phyloP scores from a whole-genome alignment of 2,329 filamentous ascomycete genomes.

The Diaporthe destruens region DNA sequence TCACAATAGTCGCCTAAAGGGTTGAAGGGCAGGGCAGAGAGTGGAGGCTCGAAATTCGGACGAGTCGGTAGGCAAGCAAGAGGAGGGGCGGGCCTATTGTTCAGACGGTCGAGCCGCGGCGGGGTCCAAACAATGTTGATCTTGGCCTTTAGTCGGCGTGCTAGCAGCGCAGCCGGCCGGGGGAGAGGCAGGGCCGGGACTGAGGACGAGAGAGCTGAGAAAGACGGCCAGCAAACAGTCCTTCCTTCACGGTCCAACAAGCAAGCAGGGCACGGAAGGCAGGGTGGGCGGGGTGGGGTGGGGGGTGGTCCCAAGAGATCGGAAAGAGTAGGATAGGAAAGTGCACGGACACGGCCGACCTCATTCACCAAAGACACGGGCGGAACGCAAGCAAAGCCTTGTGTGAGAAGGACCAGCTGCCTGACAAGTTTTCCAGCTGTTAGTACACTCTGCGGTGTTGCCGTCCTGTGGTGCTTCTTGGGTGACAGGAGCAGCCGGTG shows the following conservation, averaged over 20 bases:
- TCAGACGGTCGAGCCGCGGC: slow-evolving; percentile 32
- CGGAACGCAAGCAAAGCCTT: slow-evolving; percentile 15
- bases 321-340: background rate
- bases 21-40: slow-evolving; percentile 18
- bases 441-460: slow-evolving; percentile 4
- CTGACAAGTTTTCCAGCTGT: background rate
- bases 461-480: slow-evolving; percentile 5
- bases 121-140: slow-evolving; percentile 27
- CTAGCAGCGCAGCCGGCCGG: slow-evolving; percentile 8
- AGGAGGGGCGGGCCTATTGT: slow-evolving; percentile 33
- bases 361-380: background rate
- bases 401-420: background rate
- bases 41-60: slow-evolving; percentile 30
- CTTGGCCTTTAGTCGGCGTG: slow-evolving; percentile 15
- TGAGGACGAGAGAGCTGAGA: background rate
- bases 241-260: background rate
- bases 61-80: slow-evolving; percentile 12
- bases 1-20: slow-evolving; percentile 30
- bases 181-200: slow-evolving; percentile 7
- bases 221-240: background rate
- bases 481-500: background rate
- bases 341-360: background rate
- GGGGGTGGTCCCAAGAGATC: background rate
- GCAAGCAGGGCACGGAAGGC: background rate
- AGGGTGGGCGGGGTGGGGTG: background rate